Percentiles rank a stretch among this genome's conserved stretches.
Evolutionary conservation across 1,284 basidiomycete species (phyloP).

Genomic region (Cryptococcus floricola): DNA sequence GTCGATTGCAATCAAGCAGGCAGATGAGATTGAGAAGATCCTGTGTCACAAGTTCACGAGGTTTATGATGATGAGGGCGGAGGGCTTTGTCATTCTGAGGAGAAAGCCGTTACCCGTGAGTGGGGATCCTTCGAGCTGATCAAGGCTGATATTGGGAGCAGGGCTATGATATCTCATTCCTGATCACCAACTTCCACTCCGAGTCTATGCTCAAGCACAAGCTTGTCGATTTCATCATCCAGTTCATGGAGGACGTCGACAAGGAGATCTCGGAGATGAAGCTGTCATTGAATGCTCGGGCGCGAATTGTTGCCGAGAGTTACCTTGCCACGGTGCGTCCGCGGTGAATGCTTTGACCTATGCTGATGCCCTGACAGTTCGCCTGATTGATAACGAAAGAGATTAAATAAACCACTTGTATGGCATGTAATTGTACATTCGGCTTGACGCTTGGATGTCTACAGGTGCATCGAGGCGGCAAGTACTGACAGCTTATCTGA

Average conservation of each 20-base stretch:
- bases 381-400: constrained; percentile 3
- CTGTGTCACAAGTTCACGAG: constrained; percentile 98
- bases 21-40: constrained; percentile 97
- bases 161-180: constrained; percentile 98
- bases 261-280: constrained; percentile 61
- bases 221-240: constrained; percentile 99
- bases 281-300: constrained; percentile 80
- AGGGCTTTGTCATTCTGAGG: constrained; percentile 92
- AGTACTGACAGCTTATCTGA: constrained; percentile 1
- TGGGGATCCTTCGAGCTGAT: constrained; percentile 11
- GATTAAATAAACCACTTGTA: constrained; percentile 2
- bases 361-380: constrained; percentile 3
- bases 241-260: constrained; percentile 98
- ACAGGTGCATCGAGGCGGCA: background rate
- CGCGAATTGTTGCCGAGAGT: constrained; percentile 89
- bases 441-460: background rate
- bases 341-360: background rate
- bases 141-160: constrained; percentile 38
- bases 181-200: constrained; percentile 94
- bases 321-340: constrained; percentile 48
- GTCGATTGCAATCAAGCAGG: constrained; percentile 97
- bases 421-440: constrained; percentile 1
- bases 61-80: constrained; percentile 98
- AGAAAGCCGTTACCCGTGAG: constrained; percentile 84
- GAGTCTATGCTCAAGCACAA: constrained; percentile 99